Conservation (phyloP, 192 early-diverging fungal species). For the Coemansia sp. region DNA sequence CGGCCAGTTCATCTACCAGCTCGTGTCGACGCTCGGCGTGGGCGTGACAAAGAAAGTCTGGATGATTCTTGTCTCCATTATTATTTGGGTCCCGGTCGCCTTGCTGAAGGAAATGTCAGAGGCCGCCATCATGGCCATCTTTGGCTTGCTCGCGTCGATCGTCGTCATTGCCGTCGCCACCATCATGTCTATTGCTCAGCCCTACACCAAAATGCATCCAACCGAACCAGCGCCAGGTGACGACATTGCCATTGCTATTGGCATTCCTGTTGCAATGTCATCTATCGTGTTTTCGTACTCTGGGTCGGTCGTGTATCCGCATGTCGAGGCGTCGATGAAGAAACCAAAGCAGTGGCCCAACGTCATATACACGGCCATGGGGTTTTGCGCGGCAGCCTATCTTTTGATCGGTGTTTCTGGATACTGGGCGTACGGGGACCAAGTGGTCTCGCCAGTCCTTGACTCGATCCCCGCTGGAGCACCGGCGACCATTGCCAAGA, state of each 20-base stretch:
- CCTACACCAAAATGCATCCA: constrained; percentile 39
- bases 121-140: constrained; percentile 64
- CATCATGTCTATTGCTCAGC: constrained; percentile 45
- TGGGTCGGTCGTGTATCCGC: constrained; percentile 77
- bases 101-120: constrained; percentile 74
- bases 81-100: constrained; percentile 66
- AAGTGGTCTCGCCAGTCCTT: constrained; percentile 62
- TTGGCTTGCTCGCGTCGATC: constrained; percentile 67
- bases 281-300: constrained; percentile 71
- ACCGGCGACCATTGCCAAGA: constrained; percentile 60
- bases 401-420: constrained; percentile 63
- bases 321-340: constrained; percentile 72
- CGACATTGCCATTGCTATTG: constrained; percentile 31
- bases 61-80: constrained; percentile 56
- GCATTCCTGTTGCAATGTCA: constrained; percentile 63
- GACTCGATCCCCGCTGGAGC: constrained; percentile 61
- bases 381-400: constrained; percentile 63
- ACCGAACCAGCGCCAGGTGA: constrained; percentile 14
- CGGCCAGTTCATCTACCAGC: constrained; percentile 61
- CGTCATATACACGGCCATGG: constrained; percentile 58
- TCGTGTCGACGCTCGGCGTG: constrained; percentile 51
- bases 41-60: constrained; percentile 53
- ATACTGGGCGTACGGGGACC: constrained; percentile 68
- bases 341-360: constrained; percentile 65
- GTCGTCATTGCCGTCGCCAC: constrained; percentile 64